phyloP scores from a whole-genome alignment of 1,139 yeast species.

The Yamadazyma kanchanaburiensis region DNA sequence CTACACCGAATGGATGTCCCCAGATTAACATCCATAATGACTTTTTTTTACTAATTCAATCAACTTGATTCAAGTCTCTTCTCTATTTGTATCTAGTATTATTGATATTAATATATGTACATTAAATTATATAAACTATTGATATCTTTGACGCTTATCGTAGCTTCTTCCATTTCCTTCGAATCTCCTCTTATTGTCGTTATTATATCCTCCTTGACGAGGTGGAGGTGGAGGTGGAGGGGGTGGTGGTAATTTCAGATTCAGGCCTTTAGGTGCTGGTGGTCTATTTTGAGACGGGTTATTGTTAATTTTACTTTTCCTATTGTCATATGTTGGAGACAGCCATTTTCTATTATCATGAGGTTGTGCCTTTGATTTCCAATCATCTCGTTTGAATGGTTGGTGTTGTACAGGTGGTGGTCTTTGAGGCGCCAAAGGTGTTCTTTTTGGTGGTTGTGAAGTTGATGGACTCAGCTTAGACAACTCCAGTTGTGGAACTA shows the following conservation, averaged over 20 bases:
- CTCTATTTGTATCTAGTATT: background rate
- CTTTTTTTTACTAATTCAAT: too few relatives aligned
- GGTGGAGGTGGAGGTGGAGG: slow-evolving; percentile 23
- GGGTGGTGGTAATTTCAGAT: slow-evolving; percentile 15
- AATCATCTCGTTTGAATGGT: too few relatives aligned
- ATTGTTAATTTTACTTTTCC: background rate
- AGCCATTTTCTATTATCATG: slow-evolving; percentile 12
- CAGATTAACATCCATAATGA: too few relatives aligned
- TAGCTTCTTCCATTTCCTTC: slow-evolving; percentile 19
- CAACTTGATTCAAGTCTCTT: too few relatives aligned
- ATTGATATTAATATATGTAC: slow-evolving; percentile 1
- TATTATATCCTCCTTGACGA: slow-evolving; percentile 7
- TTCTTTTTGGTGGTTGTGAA: slow-evolving; percentile 14
- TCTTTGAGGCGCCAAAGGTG: background rate
- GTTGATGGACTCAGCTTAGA: too few relatives aligned
- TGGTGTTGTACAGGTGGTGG: slow-evolving; percentile 21
- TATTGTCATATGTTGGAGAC: slow-evolving; percentile 12
- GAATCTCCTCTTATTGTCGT: slow-evolving; percentile 26
- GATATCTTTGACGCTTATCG: slow-evolving; percentile 22
- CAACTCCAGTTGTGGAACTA: slow-evolving; percentile 18
- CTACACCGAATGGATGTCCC: too few relatives aligned
- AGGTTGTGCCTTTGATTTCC: too few relatives aligned
- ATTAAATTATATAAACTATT: slow-evolving; percentile 3
- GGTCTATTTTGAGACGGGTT: background rate
- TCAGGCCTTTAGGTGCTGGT: slow-evolving; percentile 3